Conservation (phyloP, 148 eudicot species). For the Rhododendron kiyosumense region DNA sequence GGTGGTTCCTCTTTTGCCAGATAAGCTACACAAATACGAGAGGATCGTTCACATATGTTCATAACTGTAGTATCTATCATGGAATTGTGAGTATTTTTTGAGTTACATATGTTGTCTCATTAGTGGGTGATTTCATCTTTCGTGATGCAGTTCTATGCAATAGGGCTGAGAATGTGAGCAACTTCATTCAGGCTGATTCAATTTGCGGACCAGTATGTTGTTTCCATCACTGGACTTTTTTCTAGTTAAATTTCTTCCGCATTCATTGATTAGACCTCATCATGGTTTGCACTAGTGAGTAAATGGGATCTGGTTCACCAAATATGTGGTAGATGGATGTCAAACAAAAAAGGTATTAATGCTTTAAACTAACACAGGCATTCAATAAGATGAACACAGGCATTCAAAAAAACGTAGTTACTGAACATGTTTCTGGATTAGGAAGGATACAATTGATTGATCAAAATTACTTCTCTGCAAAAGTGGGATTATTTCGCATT, state of each 20-base stretch:
- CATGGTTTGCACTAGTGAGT: background rate
- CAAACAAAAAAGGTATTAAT: background rate
- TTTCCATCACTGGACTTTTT: conserved; percentile 6
- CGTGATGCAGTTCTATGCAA: conserved; percentile 54
- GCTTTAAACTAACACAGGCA: background rate
- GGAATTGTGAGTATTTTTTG: background rate
- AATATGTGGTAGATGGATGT: background rate
- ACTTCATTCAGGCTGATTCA: conserved; percentile 58
- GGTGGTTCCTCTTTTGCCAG: background rate
- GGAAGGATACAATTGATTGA: background rate
- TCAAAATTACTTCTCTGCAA: background rate
- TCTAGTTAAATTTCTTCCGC: background rate
- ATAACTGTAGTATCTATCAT: background rate
- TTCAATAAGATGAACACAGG: background rate
- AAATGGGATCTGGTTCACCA: background rate
- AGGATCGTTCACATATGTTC: background rate
- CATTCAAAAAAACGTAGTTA: background rate
- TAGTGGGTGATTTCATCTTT: background rate
- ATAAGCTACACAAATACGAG: background rate
- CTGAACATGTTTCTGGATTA: background rate
- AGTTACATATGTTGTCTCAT: background rate
- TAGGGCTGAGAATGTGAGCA: conserved; percentile 77
- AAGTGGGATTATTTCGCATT: background rate
- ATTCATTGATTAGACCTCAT: background rate
- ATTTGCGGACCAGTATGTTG: conserved; percentile 64